Evolutionary conservation across 2,329 filamentous ascomycete species (phyloP).

Genomic region (Furcasterigmium furcatum): DNA sequence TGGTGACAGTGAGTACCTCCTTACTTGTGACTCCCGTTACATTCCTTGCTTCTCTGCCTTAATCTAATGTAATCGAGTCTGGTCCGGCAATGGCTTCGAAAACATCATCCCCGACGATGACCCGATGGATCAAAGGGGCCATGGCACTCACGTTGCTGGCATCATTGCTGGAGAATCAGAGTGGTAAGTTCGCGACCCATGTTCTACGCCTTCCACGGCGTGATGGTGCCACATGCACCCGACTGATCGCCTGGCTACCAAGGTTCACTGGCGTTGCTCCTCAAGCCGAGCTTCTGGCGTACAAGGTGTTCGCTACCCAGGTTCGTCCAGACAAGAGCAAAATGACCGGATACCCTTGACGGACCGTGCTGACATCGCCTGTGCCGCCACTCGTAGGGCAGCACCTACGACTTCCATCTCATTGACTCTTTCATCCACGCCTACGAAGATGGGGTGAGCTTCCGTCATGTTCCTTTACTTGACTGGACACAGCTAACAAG

Average conservation of each 20-base stretch:
- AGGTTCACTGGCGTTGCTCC: slow-evolving; percentile 42
- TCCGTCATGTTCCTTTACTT: no score
- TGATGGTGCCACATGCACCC: no score
- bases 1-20: slow-evolving; percentile 23
- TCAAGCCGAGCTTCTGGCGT: slow-evolving; percentile 38
- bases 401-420: slow-evolving; percentile 17
- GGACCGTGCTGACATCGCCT: no score
- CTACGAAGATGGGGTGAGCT: background rate
- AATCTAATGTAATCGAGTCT: background rate
- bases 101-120: slow-evolving; percentile 20
- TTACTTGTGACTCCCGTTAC: no score
- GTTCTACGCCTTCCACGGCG: no score
- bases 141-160: slow-evolving; percentile 42
- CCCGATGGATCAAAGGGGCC: slow-evolving; percentile 29
- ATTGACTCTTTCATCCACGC: slow-evolving; percentile 1
- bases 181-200: no score
- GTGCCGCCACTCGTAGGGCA: slow-evolving; percentile 20
- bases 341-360: no score
- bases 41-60: no score
- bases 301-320: slow-evolving; percentile 33
- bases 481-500: no score
- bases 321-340: no score
- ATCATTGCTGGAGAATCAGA: slow-evolving; percentile 43
- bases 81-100: background rate
- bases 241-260: no score